These are phyloP conservation scores for Pseudogymnoascus sp. DNA, from an alignment of 2,329 filamentous ascomycete species.

Conservation along the genomic window DNA sequence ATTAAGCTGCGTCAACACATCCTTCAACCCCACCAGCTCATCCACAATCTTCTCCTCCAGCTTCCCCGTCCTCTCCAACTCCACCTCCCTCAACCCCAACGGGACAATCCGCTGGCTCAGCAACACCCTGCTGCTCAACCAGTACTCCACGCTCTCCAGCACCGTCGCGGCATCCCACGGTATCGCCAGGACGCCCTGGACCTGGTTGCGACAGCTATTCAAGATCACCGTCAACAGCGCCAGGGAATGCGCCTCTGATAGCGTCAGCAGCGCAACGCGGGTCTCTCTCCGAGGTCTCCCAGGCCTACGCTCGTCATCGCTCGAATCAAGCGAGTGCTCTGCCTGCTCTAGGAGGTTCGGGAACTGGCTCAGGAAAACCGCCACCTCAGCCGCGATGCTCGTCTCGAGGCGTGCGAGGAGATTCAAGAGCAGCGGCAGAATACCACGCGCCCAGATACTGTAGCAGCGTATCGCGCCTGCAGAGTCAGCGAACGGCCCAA, in stretches of 20 bases:
- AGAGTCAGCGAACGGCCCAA: constrained; percentile 71
- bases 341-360: constrained; percentile 67
- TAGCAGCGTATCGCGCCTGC: constrained; percentile 66
- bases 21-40: constrained; percentile 44
- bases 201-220: constrained; percentile 49
- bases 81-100: constrained; percentile 62
- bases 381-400: constrained; percentile 75
- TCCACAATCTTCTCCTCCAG: constrained; percentile 69
- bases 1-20: constrained; percentile 19
- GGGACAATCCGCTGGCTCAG: constrained; percentile 68
- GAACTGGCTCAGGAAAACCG: constrained; percentile 84
- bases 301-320: constrained; percentile 28
- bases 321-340: constrained; percentile 60
- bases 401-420: constrained; percentile 73
- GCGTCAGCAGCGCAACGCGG: constrained; percentile 61
- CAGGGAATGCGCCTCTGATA: constrained; percentile 71
- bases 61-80: constrained; percentile 44
- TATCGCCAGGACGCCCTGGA: constrained; percentile 61
- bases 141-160: constrained; percentile 76
- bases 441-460: constrained; percentile 79
- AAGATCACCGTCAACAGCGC: constrained; percentile 69
- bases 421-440: constrained; percentile 83
- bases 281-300: constrained; percentile 29
- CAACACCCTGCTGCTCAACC: constrained; percentile 60
- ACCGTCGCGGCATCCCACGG: constrained; percentile 67